Evolutionary conservation across 2,329 filamentous ascomycete species (phyloP), one percentile per base, ranked within the genome.

Genomic region (Monilinia fructicola): DNA sequence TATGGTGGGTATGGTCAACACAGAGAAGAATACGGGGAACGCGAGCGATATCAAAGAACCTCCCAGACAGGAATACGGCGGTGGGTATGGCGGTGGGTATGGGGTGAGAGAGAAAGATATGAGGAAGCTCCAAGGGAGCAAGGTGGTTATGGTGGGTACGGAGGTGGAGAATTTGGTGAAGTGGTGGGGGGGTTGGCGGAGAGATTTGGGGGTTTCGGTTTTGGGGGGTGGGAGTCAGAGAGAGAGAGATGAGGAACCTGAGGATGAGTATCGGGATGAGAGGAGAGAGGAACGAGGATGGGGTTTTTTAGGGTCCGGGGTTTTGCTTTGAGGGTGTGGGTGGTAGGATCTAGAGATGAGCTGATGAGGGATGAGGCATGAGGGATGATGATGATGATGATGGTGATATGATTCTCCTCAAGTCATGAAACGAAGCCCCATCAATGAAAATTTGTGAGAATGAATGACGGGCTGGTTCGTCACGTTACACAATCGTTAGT

Each of bases 241-340:
- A 35, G 44, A 38, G 60, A 63, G 46, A 18, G 59, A 62, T 9
- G 42, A 50, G 26, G 40, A 55, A 26, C 12, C 46, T 42, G 38
- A 66, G 26, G 28, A 67, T 11, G 53, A 61, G 26, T 12, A 56
- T 16, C 3, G 84, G 83, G 64, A 90, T 79, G 26, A 90, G 78
- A 65, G 54, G 23, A 42, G 48, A 26, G 54, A 65, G n/a, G 28
- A 23, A 26, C 53, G 50, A 21, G 38, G 61, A 21, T 44, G 61
- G 61, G 48, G 63, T 14, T 56, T 65, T 18, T 59, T 55, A n/a
- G 31, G 46, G 31, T 42, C 5, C 6, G 31, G 31, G 31, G 28
- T 31, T 35, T 11, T 42, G 52, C 42, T 5, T 11, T 58, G 23
- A 58, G 40, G 2, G 18, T 23, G 31, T 40, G 4, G 7, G n/a